Conservation (phyloP, 2,329 filamentous ascomycete species). For the Ceratocystis diversiconidia region DNA sequence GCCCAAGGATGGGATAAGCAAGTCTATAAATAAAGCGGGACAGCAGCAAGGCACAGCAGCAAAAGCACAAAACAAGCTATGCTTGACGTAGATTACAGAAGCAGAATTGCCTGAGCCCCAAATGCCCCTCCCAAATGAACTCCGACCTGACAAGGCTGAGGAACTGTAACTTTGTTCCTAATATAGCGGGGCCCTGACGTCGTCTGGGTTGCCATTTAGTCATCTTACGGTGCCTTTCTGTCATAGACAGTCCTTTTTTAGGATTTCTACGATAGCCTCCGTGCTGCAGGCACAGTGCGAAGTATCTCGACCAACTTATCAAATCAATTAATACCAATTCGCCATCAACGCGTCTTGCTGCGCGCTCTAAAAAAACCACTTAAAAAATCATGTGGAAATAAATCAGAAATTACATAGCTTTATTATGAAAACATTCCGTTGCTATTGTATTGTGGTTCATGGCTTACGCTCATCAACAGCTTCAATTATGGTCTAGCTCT, state of each 20-base stretch:
- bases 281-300: not conserved
- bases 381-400: not conserved
- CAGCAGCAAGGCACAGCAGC: not conserved
- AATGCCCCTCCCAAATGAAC: not conserved
- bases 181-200: slow-evolving; percentile 1
- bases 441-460: not conserved
- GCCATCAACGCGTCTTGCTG: not conserved
- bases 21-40: not conserved
- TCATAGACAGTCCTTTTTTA: not conserved
- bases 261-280: not conserved
- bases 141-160: slow-evolving; percentile 1
- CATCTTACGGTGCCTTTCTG: not conserved
- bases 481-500: not conserved
- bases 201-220: not conserved
- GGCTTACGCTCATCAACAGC: not conserved
- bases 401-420: not conserved
- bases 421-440: not conserved
- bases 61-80: not conserved
- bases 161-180: not conserved
- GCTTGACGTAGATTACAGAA: not conserved
- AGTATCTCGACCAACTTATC: not conserved
- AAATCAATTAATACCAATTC: not conserved
- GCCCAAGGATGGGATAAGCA: not conserved
- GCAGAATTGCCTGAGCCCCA: not conserved
- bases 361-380: not conserved